Evolutionary conservation across 805 yeast species (phyloP).

Genomic region (Saccharomycopsis sp.): DNA sequence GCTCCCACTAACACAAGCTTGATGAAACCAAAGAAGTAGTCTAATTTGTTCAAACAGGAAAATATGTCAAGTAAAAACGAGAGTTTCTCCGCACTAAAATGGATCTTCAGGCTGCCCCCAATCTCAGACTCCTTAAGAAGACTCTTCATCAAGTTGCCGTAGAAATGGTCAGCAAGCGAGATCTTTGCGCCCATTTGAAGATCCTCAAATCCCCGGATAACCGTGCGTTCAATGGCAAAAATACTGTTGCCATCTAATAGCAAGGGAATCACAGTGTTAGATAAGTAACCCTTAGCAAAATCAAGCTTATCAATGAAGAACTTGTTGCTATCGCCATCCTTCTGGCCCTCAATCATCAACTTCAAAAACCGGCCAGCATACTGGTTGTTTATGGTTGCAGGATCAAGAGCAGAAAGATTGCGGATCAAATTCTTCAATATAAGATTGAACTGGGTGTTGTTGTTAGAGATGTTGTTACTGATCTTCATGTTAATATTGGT

Average conservation of each 20-base stretch:
- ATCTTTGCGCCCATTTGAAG: slow-evolving; percentile 9
- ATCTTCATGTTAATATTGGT: slow-evolving; percentile 14
- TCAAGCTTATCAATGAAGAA: neutral
- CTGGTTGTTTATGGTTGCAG: neutral
- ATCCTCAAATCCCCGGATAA: neutral
- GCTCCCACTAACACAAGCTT: slow-evolving; percentile 3
- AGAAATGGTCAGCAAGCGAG: slow-evolving; percentile 13
- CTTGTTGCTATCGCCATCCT: neutral
- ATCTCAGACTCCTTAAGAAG: slow-evolving; percentile 2
- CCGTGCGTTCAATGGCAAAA: neutral
- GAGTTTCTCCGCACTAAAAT: neutral
- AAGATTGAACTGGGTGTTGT: slow-evolving; percentile 48
- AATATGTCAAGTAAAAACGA: slow-evolving; percentile 5
- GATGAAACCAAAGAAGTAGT: slow-evolving; percentile 14
- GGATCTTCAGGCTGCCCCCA: neutral
- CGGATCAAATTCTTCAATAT: slow-evolving; percentile 41
- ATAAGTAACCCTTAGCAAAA: neutral
- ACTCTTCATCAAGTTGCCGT: neutral
- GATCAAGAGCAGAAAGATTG: slow-evolving; percentile 3
- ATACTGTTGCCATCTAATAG: neutral
- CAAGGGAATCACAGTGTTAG: neutral
- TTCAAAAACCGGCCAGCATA: neutral
- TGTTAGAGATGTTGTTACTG: slow-evolving; percentile 10
- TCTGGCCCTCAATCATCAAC: neutral
- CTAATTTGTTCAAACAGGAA: slow-evolving; percentile 6